A percentile compares a stretch with the other conserved stretches of the same genome.
phyloP scores from a whole-genome alignment of 768 basidiomycete species.

The Tubosaeta sp. region DNA sequence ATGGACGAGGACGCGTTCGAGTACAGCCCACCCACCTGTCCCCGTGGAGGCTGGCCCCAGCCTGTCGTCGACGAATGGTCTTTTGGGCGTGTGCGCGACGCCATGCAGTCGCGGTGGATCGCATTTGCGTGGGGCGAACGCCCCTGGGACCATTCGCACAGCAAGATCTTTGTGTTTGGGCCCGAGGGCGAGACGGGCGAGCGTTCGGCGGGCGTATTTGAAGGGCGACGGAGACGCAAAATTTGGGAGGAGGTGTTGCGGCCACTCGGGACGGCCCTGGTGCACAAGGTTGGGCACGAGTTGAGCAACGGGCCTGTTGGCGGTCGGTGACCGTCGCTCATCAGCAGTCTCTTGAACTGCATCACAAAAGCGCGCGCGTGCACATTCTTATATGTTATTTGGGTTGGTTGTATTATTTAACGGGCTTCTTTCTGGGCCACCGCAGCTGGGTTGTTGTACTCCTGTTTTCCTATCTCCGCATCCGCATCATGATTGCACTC shows the following conservation, averaged over 20 bases:
- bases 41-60: slow-evolving; percentile 46
- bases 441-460: not conserved
- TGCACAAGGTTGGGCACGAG: slow-evolving; percentile 72
- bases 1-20: slow-evolving; percentile 25
- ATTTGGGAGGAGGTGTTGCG: slow-evolving; percentile 65
- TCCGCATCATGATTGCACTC: not conserved
- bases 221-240: slow-evolving; percentile 53
- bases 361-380: slow-evolving; percentile 8
- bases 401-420: slow-evolving; percentile 5
- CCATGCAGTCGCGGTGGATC: slow-evolving; percentile 73
- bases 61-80: slow-evolving; percentile 63
- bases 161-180: slow-evolving; percentile 74
- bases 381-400: not conserved
- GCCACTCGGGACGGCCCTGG: slow-evolving; percentile 61
- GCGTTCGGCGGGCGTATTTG: slow-evolving; percentile 59
- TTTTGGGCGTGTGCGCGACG: slow-evolving; percentile 62
- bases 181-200: slow-evolving; percentile 81
- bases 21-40: slow-evolving; percentile 4
- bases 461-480: not conserved
- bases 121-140: slow-evolving; percentile 68
- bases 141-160: slow-evolving; percentile 56
- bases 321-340: slow-evolving; percentile 16
- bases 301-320: slow-evolving; percentile 62
- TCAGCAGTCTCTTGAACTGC: not conserved
- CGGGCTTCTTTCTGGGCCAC: slow-evolving; percentile 1